phyloP scores from a whole-genome alignment of 495 filamentous ascomycete genomes.

The Parachaetomium inaequale region DNA sequence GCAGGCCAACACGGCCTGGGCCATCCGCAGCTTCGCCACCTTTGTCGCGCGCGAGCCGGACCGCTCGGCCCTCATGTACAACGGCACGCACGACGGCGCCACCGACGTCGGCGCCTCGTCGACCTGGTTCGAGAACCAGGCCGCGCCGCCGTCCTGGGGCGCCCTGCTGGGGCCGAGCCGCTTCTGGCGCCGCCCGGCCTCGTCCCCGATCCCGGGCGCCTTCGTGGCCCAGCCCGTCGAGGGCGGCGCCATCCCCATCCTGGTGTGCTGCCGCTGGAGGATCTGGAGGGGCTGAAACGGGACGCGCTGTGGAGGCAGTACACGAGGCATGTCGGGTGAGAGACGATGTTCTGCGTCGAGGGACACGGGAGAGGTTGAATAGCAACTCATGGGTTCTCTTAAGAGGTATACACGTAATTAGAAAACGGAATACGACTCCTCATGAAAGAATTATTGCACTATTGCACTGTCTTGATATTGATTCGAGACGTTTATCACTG shows the following conservation, averaged over 20 bases:
- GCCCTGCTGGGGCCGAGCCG: background rate
- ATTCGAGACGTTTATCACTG: no score
- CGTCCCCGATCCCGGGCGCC: background rate
- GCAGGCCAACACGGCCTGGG: slow-evolving; percentile 29
- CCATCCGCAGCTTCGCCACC: slow-evolving; percentile 40
- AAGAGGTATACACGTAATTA: no score
- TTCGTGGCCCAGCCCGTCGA: background rate
- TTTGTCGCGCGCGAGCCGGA: slow-evolving; percentile 37
- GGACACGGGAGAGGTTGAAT: background rate
- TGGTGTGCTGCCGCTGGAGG: background rate
- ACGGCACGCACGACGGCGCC: slow-evolving; percentile 15
- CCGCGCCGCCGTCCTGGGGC: background rate
- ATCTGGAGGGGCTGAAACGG: background rate
- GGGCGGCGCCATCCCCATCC: background rate
- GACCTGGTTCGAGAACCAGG: background rate
- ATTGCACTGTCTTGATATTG: no score
- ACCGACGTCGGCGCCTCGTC: background rate
- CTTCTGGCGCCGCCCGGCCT: background rate
- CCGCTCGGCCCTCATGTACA: slow-evolving; percentile 38
- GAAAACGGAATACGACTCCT: no score
- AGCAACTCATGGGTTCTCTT: no score
- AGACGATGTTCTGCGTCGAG: background rate
- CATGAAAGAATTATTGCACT: no score
- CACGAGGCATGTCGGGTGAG: background rate
- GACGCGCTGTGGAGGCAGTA: background rate